phyloP scores from a whole-genome alignment of 1,139 yeast species.

The Candida sanyaensis region DNA sequence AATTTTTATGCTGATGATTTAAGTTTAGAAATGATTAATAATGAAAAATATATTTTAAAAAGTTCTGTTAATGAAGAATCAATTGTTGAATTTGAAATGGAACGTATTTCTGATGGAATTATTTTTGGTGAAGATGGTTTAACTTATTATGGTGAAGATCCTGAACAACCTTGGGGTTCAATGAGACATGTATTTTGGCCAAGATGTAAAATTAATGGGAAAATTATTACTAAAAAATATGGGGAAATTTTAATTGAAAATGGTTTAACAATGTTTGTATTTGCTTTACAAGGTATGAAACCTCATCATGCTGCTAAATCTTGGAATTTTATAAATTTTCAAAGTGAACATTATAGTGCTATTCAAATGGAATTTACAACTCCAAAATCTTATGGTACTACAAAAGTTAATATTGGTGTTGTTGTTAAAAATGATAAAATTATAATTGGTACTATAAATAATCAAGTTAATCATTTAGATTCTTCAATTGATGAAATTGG shows the following conservation, averaged over 20 bases:
- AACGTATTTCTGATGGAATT: slow-evolving; percentile 73
- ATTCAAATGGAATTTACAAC: slow-evolving; percentile 95
- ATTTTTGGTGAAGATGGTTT: slow-evolving; percentile 89
- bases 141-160: slow-evolving; percentile 82
- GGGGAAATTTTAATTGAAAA: slow-evolving; percentile 34
- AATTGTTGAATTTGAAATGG: slow-evolving; percentile 67
- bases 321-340: slow-evolving; percentile 94
- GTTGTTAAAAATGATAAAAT: slow-evolving; percentile 66
- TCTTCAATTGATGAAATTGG: slow-evolving; percentile 68
- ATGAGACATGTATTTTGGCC: slow-evolving; percentile 99
- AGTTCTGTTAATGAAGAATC: slow-evolving; percentile 70
- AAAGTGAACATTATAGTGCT: slow-evolving; percentile 71
- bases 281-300: slow-evolving; percentile 99
- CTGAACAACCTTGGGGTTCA: slow-evolving; percentile 89
- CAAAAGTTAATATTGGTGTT: slow-evolving; percentile 80
- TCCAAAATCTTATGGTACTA: slow-evolving; percentile 83
- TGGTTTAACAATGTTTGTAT: slow-evolving; percentile 81
- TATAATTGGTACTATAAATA: slow-evolving; percentile 65
- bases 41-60: slow-evolving; percentile 56
- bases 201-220: slow-evolving; percentile 70
- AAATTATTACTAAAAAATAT: slow-evolving; percentile 39
- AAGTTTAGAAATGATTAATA: slow-evolving; percentile 61
- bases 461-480: slow-evolving; percentile 63
- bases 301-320: slow-evolving; percentile 98
- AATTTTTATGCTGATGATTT: slow-evolving; percentile 77